phyloP scores from a whole-genome alignment of 176 grass and related monocot species.

The Oryza meridionalis region DNA sequence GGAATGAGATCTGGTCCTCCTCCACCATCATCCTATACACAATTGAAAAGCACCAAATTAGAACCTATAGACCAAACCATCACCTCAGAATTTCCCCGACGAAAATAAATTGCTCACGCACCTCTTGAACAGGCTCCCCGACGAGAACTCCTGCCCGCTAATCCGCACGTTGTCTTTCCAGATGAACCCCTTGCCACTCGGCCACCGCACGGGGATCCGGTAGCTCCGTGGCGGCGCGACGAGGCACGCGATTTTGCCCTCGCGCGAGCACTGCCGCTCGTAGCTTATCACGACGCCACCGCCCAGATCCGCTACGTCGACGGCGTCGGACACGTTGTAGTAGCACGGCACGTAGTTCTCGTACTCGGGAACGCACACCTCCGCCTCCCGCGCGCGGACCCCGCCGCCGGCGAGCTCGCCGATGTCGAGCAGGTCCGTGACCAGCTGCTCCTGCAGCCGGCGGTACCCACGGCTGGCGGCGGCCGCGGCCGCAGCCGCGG shows the following conservation, averaged over 20 bases:
- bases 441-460: slow-evolving; percentile 84
- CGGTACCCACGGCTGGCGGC: slow-evolving; percentile 65
- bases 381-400: slow-evolving; percentile 63
- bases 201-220: slow-evolving; percentile 87
- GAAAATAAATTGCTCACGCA: slow-evolving; percentile 18
- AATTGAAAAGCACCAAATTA: slow-evolving; percentile 37
- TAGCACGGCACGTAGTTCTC: slow-evolving; percentile 91
- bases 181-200: slow-evolving; percentile 89
- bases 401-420: slow-evolving; percentile 76
- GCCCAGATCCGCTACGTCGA: slow-evolving; percentile 73
- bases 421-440: slow-evolving; percentile 81
- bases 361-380: slow-evolving; percentile 67
- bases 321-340: slow-evolving; percentile 81
- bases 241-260: slow-evolving; percentile 58
- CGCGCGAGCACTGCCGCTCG: slow-evolving; percentile 67
- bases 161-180: slow-evolving; percentile 99
- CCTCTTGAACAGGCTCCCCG: slow-evolving; percentile 97
- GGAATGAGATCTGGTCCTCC: slow-evolving; percentile 98
- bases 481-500: slow-evolving; percentile 33
- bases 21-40: slow-evolving; percentile 99
- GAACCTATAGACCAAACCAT: slow-evolving; percentile 23
- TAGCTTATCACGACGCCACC: slow-evolving; percentile 60
- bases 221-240: slow-evolving; percentile 78
- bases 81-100: slow-evolving; percentile 11
- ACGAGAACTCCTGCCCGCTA: slow-evolving; percentile 94